Evolutionary conservation across 148 eudicot genomes (phyloP).

Genomic region (Rhododendron mucronatum): DNA sequence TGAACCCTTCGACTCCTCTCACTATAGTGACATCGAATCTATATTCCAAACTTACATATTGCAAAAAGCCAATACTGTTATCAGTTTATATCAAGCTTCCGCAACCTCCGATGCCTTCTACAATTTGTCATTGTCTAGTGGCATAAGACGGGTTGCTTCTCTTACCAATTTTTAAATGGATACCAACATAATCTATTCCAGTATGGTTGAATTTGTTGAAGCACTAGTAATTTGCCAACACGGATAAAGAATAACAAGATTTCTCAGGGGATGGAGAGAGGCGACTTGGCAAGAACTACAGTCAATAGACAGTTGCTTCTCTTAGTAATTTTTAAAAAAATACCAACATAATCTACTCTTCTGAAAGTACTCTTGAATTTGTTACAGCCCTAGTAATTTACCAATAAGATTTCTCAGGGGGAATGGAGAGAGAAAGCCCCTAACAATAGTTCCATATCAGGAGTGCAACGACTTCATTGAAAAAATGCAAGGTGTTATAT

Average conservation of each 20-base stretch:
- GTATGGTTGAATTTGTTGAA: neutral
- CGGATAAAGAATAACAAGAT: neutral
- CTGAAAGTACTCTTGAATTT: neutral
- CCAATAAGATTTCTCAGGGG: neutral
- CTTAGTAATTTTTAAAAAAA: neutral
- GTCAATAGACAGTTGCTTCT: neutral
- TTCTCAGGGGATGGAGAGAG: neutral
- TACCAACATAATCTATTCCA: neutral
- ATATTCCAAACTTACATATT: neutral
- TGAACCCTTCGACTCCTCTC: neutral
- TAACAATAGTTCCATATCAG: neutral
- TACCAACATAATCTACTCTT: neutral
- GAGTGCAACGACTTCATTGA: neutral
- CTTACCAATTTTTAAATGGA: neutral
- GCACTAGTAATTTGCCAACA: neutral
- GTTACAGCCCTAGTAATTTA: neutral
- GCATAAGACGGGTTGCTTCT: neutral
- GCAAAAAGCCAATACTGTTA: neutral
- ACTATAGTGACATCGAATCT: neutral
- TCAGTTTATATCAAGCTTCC: neutral
- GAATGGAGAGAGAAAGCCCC: neutral
- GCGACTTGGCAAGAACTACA: neutral
- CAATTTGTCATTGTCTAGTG: neutral
- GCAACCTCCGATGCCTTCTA: neutral
- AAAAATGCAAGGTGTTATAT: neutral